Conservation (phyloP, 164 flowering plant genomes). For the Nymphaea thermarum region DNA sequence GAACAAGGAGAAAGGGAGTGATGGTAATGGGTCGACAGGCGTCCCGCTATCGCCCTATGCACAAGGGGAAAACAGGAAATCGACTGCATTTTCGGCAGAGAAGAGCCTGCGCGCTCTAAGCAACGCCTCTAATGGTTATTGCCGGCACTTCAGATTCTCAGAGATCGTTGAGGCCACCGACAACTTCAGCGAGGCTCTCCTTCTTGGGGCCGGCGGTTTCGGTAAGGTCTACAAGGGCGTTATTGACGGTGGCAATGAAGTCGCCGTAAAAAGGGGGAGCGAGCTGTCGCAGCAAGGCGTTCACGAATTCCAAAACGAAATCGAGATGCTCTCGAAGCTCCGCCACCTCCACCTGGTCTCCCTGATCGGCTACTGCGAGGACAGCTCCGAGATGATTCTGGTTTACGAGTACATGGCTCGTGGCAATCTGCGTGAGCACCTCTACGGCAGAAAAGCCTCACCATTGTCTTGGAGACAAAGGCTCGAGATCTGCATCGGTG, state of each 20-base stretch:
- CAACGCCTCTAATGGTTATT: not conserved
- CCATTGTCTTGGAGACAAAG: conserved; percentile 28
- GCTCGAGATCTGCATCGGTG: conserved; percentile 29
- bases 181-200: not conserved
- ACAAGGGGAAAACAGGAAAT: not conserved
- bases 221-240: not conserved
- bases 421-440: conserved; percentile 34
- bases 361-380: conserved; percentile 9
- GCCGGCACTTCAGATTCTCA: conserved; percentile 13
- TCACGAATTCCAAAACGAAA: not conserved
- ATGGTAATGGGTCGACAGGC: too few species aligned
- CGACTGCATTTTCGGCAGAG: not conserved
- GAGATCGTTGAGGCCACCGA: not conserved
- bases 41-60: not conserved
- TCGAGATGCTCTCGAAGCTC: not conserved
- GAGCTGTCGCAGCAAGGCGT: not conserved
- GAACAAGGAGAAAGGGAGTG: too few species aligned
- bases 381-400: conserved; percentile 21
- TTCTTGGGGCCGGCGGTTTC: not conserved
- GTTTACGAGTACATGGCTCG: conserved; percentile 30
- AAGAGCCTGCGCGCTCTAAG: not conserved
- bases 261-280: not conserved
- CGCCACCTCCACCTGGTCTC: not conserved
- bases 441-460: conserved; percentile 7
- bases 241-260: not conserved